A percentile compares a stretch with the other conserved stretches of the same genome.
Conservation (phyloP, 306 rosid species). For the Trifolium dubium region DNA sequence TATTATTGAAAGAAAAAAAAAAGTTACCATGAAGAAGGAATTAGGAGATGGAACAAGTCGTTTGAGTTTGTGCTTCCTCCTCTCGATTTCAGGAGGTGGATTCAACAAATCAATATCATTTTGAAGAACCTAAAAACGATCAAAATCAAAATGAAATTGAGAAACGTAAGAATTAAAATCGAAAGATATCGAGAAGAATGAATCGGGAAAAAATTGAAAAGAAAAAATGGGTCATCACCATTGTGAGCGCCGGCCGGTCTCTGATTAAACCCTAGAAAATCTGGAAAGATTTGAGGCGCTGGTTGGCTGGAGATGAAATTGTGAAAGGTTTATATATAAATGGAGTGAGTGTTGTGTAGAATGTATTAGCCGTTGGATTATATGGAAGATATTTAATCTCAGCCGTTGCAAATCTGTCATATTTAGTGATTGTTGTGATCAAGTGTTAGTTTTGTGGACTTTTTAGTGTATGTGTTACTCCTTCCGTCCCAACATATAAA, state of each 20-base stretch:
- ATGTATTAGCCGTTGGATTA: neutral
- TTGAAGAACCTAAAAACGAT: constrained; percentile 51
- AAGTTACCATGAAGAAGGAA: constrained; percentile 60
- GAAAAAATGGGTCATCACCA: too few species aligned
- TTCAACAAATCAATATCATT: constrained; percentile 59
- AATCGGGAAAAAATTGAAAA: too few species aligned
- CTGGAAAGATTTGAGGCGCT: neutral
- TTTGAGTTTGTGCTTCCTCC: constrained; percentile 59
- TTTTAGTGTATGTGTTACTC: too few species aligned
- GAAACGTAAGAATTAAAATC: neutral
- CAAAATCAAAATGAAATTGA: neutral
- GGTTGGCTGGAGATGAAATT: too few species aligned
- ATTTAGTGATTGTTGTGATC: too few species aligned
- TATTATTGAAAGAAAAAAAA: neutral
- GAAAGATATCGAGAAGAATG: neutral
- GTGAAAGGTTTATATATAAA: neutral
- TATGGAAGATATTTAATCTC: neutral
- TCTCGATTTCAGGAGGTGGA: constrained; percentile 58
- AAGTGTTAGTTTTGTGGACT: too few species aligned
- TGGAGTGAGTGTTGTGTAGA: neutral
- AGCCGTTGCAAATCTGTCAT: neutral
- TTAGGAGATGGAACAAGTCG: constrained; percentile 60
- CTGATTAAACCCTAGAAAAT: neutral
- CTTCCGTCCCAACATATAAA: too few species aligned
- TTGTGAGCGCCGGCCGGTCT: too few species aligned